These are phyloP conservation scores for Fusarium sp. DNA, from an alignment of 2,329 filamentous ascomycete species.

Conservation along the genomic window DNA sequence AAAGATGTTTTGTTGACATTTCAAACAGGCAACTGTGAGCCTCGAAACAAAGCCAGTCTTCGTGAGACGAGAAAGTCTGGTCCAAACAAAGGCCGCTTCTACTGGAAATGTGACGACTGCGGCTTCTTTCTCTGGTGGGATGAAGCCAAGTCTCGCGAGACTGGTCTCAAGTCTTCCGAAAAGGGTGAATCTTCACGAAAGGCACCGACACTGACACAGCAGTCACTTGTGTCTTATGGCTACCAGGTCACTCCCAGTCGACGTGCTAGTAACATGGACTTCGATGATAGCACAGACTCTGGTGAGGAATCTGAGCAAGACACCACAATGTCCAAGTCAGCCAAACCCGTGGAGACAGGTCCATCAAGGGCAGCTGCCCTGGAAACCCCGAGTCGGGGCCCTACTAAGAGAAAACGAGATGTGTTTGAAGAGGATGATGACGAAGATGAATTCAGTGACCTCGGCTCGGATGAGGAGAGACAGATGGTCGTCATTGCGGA, in stretches of 20 bases:
- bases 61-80: constrained; percentile 51
- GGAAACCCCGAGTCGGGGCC: constrained; percentile 33
- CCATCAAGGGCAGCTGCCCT: not conserved
- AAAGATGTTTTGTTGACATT: not conserved
- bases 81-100: constrained; percentile 53
- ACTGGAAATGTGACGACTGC: constrained; percentile 55
- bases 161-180: constrained; percentile 23
- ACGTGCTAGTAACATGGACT: constrained; percentile 17
- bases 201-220: constrained; percentile 45
- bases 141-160: constrained; percentile 47
- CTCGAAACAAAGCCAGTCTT: constrained; percentile 49
- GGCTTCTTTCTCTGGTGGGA: constrained; percentile 57
- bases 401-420: constrained; percentile 46
- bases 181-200: constrained; percentile 29
- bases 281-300: constrained; percentile 21
- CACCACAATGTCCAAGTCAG: constrained; percentile 2
- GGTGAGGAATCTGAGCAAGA: constrained; percentile 21
- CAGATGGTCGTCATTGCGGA: constrained; percentile 50
- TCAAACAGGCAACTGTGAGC: constrained; percentile 53
- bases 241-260: constrained; percentile 40
- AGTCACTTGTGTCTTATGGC: constrained; percentile 44
- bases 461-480: constrained; percentile 52
- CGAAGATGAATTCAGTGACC: constrained; percentile 46
- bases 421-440: constrained; percentile 37
- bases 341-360: not conserved